phyloP scores from a whole-genome alignment of 192 early-diverging fungal genomes.

The Podila horticola region DNA sequence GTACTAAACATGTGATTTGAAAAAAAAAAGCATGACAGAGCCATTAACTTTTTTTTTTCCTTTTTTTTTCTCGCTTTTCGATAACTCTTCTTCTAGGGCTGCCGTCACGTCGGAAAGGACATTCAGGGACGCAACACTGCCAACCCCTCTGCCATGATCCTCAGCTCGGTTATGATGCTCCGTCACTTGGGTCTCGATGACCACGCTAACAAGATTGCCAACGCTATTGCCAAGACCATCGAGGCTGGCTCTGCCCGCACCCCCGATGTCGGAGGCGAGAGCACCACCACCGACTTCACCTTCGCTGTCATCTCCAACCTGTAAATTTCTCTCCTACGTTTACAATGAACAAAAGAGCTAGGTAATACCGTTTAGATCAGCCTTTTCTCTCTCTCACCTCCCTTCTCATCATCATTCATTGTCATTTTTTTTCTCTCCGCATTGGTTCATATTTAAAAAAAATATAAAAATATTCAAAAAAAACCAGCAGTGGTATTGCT shows the following conservation, averaged over 20 bases:
- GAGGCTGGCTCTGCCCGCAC: conserved; percentile 79
- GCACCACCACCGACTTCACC: conserved; percentile 95
- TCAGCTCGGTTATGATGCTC: conserved; percentile 96
- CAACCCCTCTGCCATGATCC: conserved; percentile 94
- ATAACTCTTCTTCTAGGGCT: conserved; percentile 62
- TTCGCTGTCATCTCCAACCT: conserved; percentile 83
- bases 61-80: no score
- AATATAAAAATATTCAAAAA: conserved; percentile 11
- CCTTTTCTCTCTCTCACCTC: conserved; percentile 8
- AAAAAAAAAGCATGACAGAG: neutral
- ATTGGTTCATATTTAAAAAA: conserved; percentile 3
- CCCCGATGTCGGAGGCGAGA: conserved; percentile 89
- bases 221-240: conserved; percentile 91
- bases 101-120: conserved; percentile 98
- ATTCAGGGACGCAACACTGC: conserved; percentile 95
- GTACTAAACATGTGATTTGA: neutral
- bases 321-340: conserved; percentile 51
- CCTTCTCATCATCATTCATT: conserved; percentile 8
- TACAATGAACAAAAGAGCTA: neutral
- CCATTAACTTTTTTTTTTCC: neutral
- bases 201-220: conserved; percentile 91
- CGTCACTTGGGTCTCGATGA: conserved; percentile 92
- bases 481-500: neutral
- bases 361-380: neutral
- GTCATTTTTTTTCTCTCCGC: conserved; percentile 6